These are phyloP conservation scores for Epichloe sibirici DNA, from an alignment of 2,329 filamentous ascomycete genomes.

Conservation along the genomic window DNA sequence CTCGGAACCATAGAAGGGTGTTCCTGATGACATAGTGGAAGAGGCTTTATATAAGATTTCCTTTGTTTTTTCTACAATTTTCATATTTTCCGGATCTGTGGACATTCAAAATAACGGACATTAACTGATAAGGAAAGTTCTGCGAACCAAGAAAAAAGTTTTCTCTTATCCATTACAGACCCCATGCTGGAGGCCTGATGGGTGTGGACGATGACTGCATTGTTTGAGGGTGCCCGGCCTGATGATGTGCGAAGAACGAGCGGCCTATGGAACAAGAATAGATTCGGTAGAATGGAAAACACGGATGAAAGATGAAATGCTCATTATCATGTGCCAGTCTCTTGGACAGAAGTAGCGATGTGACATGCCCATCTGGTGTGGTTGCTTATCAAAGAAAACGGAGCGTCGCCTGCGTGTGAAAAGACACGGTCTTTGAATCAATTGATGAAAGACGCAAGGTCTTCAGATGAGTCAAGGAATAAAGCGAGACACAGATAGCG, in stretches of 20 bases:
- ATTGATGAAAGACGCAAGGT: too few species aligned
- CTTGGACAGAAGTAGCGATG: too few species aligned
- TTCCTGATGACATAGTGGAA: neutral
- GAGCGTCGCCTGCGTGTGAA: too few species aligned
- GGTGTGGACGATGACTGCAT: constrained; percentile 17
- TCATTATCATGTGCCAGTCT: too few species aligned
- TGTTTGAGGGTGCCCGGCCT: constrained; percentile 7
- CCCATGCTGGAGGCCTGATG: constrained; percentile 13
- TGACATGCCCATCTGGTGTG: too few species aligned
- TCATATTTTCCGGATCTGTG: constrained; percentile 15
- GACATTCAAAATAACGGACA: constrained; percentile 18
- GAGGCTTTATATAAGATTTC: constrained; percentile 6
- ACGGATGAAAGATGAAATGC: constrained; percentile 4
- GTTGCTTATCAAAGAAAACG: too few species aligned
- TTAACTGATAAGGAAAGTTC: constrained; percentile 18
- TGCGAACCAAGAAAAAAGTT: constrained; percentile 11
- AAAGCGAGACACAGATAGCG: too few species aligned
- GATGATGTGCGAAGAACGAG: constrained; percentile 11
- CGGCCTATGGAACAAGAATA: constrained; percentile 22
- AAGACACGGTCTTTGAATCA: too few species aligned
- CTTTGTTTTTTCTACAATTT: constrained; percentile 10
- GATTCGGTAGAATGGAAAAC: constrained; percentile 26
- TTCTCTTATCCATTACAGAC: constrained; percentile 16
- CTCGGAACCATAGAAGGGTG: neutral
- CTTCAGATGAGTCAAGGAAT: too few species aligned